Base-by-base conservation (phyloP, 2,329 filamentous ascomycete genomes). In the Cladosporium oxysporum region DNA sequence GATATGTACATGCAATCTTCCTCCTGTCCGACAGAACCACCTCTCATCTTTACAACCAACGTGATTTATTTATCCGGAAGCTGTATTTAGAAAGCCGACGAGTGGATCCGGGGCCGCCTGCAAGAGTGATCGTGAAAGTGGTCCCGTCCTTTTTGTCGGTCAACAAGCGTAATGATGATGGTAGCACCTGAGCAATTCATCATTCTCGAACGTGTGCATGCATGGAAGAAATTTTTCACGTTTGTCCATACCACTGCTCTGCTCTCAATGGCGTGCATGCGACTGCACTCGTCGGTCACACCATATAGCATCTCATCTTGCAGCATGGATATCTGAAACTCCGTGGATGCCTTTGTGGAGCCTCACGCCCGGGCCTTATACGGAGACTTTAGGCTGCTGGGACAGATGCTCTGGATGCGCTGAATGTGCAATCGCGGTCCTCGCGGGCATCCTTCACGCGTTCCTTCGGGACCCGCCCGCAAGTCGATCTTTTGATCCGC, bases 151-250 rank as follows among this genome's bases (percentile, higher is more conserved):
- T 26, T 26, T 26, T 16, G 50, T 10, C 16, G 28, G 26, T 31
- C 31, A 31, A 29, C 57, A 50, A 60, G 41, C 58, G 58, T 60
- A 60, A 60, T 60, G 41, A 60, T 60, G 58, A 60, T 60, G 58
- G 55, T 55, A 18, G 28, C 50, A 31, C 31, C 23, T 53, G 50
- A 28, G 50, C 52, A 31, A 55, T 47, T 47, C 21, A 37, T 37
- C 16, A 11, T n/a, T 21, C n/a, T 55, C 52, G 7, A 21, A 29
- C 28, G 33, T 55, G 7, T 55, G 52, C 52, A 55, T 41, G 55
- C 55, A 58, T 23, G 55, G 23, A 26, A 58, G 55, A 58, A 28
- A 23, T 41, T 37, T 58, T 58, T 29, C 49, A 33, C 16, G 2
- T 8, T 33, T 55, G 52, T 33, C 52, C 33, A 33, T 8, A 55